These are phyloP conservation scores for Pseudofabraea citricarpa DNA, from an alignment of 2,329 filamentous ascomycete species.

Conservation along the genomic window DNA sequence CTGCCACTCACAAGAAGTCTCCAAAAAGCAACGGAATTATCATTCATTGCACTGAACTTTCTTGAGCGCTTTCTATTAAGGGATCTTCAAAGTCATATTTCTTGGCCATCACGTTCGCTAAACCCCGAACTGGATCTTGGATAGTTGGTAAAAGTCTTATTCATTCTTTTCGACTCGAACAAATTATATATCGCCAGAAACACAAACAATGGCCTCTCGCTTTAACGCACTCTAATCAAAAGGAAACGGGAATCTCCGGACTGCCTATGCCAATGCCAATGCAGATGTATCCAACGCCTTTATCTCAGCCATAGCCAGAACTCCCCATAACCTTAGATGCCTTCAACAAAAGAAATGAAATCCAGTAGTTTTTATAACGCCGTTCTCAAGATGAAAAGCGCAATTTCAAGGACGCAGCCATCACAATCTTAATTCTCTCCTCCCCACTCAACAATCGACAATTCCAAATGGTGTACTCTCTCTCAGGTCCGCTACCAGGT, in stretches of 20 bases:
- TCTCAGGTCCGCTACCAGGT: conserved; percentile 64
- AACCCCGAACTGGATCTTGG: too few relatives aligned
- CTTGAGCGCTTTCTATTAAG: conserved; percentile 20
- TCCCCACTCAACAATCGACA: conserved; percentile 48
- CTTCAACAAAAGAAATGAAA: conserved; percentile 2
- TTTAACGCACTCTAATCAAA: conserved; percentile 10
- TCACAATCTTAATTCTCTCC: too few relatives aligned
- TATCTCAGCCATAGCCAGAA: neutral
- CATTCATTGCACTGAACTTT: conserved; percentile 11
- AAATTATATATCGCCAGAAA: conserved; percentile 8
- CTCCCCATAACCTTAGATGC: conserved; percentile 6
- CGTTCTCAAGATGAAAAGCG: neutral
- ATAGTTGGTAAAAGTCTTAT: too few relatives aligned
- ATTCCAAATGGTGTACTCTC: conserved; percentile 72
- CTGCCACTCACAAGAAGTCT: conserved; percentile 27
- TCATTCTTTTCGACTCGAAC: too few relatives aligned
- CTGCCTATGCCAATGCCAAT: conserved; percentile 10
- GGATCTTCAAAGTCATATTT: too few relatives aligned
- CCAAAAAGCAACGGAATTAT: conserved; percentile 13
- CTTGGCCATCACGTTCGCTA: too few relatives aligned
- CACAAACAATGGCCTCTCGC: neutral
- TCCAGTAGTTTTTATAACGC: neutral
- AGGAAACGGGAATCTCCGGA: conserved; percentile 12
- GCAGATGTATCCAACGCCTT: conserved; percentile 13
- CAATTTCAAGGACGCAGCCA: too few relatives aligned